Base-by-base conservation (phyloP, 1,139 yeast genomes). In the Blastobotrys aristatus region DNA sequence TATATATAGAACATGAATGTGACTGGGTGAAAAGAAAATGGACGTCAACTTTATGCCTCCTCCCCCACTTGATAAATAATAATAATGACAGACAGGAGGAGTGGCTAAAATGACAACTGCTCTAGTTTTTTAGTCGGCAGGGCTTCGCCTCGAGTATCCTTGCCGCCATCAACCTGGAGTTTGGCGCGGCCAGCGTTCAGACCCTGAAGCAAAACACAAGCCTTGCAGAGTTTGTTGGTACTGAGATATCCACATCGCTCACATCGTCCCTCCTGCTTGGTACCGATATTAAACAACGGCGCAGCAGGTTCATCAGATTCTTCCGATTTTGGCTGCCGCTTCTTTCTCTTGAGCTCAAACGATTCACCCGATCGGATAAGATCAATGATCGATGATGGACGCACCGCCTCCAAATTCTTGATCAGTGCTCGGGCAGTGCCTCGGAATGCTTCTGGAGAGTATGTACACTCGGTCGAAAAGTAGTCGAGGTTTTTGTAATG, bases 371-470 rank as follows among this genome's bases (percentile, higher is more conserved):
- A 85, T 57, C 86, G 84, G 37, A 94, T 94, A 48, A 92, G 87
- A 68, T 94, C 98, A 67, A 92, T 80, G 50, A 94, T 92, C 61
- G 97, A 85, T 26, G 95, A 83, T 4, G 98, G 97, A 57, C 97
- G 75, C 1, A 90, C 81, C 2, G 95, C 80, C 62, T 92, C 98
- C 48, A 94, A 70, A 51, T 89, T 86, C 65, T 92, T 92, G 71
- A 94, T 80, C 34, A 92, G 73, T 50, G 89, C 92, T 59, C 99
- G 76, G 0, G 98, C 97, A 0, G 98, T 94, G 10, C 99, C 98
- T 57, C 99, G 73, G 62, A 94, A 94, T 0, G 99, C 97, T 64
- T 94, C 98, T 1, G 98, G 97, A 0, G 98, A 96, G 68, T 94
- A 94, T 0, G 96, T 83, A 66, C 99, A 94, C 62, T 94, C 99